Base-by-base conservation (phyloP, 805 yeast species). In the Debaryomyces prosopidis region DNA sequence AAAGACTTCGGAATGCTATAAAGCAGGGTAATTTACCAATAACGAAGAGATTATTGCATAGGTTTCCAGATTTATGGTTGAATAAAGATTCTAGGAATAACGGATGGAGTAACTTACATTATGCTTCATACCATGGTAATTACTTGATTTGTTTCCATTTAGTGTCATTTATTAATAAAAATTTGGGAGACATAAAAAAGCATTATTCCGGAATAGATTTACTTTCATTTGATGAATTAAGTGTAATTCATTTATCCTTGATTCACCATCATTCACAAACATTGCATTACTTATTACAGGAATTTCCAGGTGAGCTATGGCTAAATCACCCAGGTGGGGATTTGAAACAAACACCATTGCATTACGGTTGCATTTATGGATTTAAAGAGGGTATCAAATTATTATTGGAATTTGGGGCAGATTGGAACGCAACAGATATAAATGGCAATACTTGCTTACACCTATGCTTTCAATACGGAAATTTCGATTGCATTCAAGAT, bases 61-160 rank as follows among this genome's bases (percentile, higher is more conserved):
- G 74, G 18, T 70, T 63, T 44, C 77, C 77, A 10, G 74, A 69
- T 17, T 60, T 72, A 41, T 72, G 77, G 77, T 63, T 72, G 36
- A 72, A 72, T 48, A 58, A 59, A 12, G 74, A 72, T 50, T 58
- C 68, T 12, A 28, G 37, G 30, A 23, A 63, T 37, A 46, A 58
- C 16, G 77, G 77, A 26, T 72, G 76, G 76, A 53, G 64, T 41
- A 72, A 71, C 47, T 63, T 72, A 36, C 76, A 72, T 56, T 71
- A 68, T 52, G 72, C 75, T 7, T 57, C 70, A 9, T 70, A 57
- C 50, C 54, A 67, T 45, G 77, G 77, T 23, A 63, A 70, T 51
- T 72, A 72, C 48, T 55, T 72, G 40, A 61, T 72, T 5, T 72
- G 77, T 48, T 70, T 63, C 57, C 75, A 71, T 54, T 52, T 72